These are phyloP conservation scores for Fusarium scirpi DNA, from an alignment of 2,329 filamentous ascomycete genomes.

Conservation along the genomic window DNA sequence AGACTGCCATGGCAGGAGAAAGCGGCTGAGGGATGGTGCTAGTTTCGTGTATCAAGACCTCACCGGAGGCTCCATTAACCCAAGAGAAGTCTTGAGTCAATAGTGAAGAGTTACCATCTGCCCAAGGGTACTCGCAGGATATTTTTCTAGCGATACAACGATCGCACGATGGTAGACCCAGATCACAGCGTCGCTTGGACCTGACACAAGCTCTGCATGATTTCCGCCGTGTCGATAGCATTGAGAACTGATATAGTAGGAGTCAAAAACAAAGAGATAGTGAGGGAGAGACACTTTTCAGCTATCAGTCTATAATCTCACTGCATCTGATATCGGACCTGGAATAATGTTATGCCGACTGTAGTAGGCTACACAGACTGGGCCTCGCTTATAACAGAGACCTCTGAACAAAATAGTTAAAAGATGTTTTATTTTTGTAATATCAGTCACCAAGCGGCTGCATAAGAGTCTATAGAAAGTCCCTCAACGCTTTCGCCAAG, in stretches of 20 bases:
- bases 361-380: too few relatives aligned
- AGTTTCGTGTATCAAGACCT: background rate
- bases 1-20: background rate
- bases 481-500: slow-evolving; percentile 17
- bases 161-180: background rate
- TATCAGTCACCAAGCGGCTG: rapidly evolving
- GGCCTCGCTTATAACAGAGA: too few relatives aligned
- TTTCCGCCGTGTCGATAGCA: background rate
- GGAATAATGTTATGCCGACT: too few relatives aligned
- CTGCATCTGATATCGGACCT: too few relatives aligned
- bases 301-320: background rate
- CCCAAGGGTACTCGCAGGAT: background rate
- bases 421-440: too few relatives aligned
- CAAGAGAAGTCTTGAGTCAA: background rate
- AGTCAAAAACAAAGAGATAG: too few relatives aligned
- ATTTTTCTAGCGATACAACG: background rate
- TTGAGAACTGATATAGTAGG: too few relatives aligned
- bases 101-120: background rate
- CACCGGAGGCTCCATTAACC: background rate
- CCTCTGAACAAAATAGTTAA: too few relatives aligned
- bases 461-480: background rate
- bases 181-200: background rate
- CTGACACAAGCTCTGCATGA: slow-evolving; percentile 1
- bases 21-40: rapidly evolving
- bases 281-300: too few relatives aligned